phyloP scores from a whole-genome alignment of 352 stramenopile species.

The Phytophthora europaea region DNA sequence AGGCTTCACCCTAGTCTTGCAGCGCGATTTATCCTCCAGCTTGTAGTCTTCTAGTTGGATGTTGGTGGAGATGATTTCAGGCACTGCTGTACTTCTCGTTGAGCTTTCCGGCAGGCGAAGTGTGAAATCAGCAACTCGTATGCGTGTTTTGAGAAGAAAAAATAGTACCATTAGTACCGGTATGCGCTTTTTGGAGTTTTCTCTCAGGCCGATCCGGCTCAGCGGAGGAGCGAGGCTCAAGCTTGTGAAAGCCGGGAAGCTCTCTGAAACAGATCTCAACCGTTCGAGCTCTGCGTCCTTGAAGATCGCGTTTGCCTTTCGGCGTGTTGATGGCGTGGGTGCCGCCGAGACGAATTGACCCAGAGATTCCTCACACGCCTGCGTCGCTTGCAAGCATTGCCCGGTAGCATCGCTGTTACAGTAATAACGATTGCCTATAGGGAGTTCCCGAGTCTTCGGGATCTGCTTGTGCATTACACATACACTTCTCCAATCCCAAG shows the following conservation, averaged over 20 bases:
- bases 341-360: not conserved
- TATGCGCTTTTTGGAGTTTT: too few species aligned
- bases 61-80: too few species aligned
- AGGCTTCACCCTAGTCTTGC: too few species aligned
- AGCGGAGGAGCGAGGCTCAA: not conserved
- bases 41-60: too few species aligned
- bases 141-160: too few species aligned
- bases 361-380: not conserved
- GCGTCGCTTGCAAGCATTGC: not conserved
- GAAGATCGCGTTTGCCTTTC: not conserved
- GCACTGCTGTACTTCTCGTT: too few species aligned
- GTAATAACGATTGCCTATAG: not conserved
- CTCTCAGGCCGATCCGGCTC: too few species aligned
- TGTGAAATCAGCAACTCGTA: too few species aligned
- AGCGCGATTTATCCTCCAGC: too few species aligned
- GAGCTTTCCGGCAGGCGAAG: too few species aligned
- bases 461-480: slow-evolving; percentile 1
- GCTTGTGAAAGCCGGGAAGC: not conserved
- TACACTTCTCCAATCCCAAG: slow-evolving; percentile 12
- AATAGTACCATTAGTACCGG: too few species aligned
- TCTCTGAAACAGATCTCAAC: not conserved
- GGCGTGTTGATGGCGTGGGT: not conserved
- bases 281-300: not conserved
- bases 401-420: not conserved
- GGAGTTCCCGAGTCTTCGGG: not conserved